These are phyloP conservation scores for Fusarium nygamai DNA, from an alignment of 2,329 filamentous ascomycete genomes.

Conservation along the genomic window DNA sequence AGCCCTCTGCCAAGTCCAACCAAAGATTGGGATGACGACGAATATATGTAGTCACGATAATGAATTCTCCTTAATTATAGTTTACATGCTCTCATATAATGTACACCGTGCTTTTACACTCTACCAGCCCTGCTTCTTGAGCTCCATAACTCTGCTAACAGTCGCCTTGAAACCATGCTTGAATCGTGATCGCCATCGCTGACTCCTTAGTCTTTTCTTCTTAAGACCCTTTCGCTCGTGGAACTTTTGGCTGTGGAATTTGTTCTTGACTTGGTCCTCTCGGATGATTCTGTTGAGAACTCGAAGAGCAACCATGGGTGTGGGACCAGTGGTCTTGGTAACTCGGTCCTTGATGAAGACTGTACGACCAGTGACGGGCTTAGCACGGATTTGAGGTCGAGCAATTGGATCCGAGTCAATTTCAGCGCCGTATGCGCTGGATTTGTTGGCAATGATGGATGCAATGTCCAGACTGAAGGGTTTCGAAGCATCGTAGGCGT, in stretches of 20 bases:
- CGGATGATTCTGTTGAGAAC: constrained; percentile 52
- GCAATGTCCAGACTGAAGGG: constrained; percentile 47
- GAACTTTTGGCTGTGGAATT: constrained; percentile 69
- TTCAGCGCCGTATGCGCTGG: constrained; percentile 33
- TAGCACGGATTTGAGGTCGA: constrained; percentile 45
- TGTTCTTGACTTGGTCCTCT: constrained; percentile 66
- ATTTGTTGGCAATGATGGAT: constrained; percentile 48
- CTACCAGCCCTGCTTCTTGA: constrained; percentile 84
- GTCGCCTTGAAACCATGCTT: constrained; percentile 73
- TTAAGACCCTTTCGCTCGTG: constrained; percentile 81
- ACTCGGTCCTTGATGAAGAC: constrained; percentile 50
- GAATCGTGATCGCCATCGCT: constrained; percentile 77
- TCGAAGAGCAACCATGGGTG: constrained; percentile 57
- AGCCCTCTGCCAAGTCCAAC: constrained; percentile 72
- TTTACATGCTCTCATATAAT: constrained; percentile 42
- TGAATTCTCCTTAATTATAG: constrained; percentile 23
- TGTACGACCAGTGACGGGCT: constrained; percentile 51
- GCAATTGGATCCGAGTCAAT: constrained; percentile 38
- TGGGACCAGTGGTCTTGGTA: constrained; percentile 46
- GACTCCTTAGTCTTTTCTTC: constrained; percentile 76
- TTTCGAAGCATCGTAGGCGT: constrained; percentile 44
- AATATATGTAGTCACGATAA: constrained; percentile 39
- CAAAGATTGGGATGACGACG: constrained; percentile 47
- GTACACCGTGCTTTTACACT: constrained; percentile 37
- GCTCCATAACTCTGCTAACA: constrained; percentile 71